These are phyloP conservation scores for Hepatocystis sp. DNA, from an alignment of 169 alveolate species.

Conservation along the genomic window DNA sequence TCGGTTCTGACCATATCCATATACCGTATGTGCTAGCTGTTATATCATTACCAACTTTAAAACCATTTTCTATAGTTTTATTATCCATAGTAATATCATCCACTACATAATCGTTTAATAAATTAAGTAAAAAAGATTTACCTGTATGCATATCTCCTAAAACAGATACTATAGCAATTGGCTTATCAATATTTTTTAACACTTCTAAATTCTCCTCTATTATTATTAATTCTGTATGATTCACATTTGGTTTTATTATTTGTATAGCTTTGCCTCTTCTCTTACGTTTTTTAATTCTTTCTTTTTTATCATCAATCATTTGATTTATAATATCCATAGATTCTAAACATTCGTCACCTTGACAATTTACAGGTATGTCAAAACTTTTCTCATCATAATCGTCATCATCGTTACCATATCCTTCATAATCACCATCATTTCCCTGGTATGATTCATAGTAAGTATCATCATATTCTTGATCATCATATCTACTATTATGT, in stretches of 20 bases:
- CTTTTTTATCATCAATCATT: conserved; percentile 54
- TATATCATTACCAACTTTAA: conserved; percentile 76
- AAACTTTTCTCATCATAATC: conserved; percentile 15
- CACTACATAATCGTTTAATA: conserved; percentile 80
- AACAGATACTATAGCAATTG: conserved; percentile 86
- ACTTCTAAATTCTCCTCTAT: conserved; percentile 79
- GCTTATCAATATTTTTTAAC: conserved; percentile 79
- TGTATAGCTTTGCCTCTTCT: conserved; percentile 80
- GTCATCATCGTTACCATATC: background rate
- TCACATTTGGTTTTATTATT: conserved; percentile 81
- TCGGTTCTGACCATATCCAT: conserved; percentile 86
- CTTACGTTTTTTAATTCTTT: conserved; percentile 24
- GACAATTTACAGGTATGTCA: conserved; percentile 58
- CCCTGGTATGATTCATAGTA: too few species aligned
- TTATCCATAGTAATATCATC: conserved; percentile 64
- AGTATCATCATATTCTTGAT: too few species aligned
- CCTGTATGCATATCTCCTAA: conserved; percentile 88
- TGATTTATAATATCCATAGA: conserved; percentile 55
- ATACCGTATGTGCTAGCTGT: conserved; percentile 84
- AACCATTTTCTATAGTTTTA: conserved; percentile 76
- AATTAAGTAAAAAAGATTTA: conserved; percentile 83
- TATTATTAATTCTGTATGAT: conserved; percentile 81
- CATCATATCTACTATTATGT: too few species aligned
- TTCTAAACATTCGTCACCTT: conserved; percentile 28
- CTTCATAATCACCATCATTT: background rate